These are phyloP conservation scores for Gillenia trifoliata DNA, from an alignment of 306 rosid species.

Conservation along the genomic window DNA sequence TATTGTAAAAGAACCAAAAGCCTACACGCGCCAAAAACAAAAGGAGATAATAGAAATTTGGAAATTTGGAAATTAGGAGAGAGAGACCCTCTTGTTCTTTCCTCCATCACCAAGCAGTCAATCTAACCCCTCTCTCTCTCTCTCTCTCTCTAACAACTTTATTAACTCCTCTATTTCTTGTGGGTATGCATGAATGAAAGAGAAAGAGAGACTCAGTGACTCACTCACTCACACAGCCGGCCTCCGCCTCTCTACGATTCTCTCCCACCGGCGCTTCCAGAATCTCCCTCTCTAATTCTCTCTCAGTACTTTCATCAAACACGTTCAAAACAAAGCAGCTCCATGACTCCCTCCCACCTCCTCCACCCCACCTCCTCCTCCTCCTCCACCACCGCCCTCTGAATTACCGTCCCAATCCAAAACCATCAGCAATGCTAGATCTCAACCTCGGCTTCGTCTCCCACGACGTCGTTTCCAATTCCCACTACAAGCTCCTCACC, in stretches of 20 bases:
- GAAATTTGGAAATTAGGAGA: too few species aligned
- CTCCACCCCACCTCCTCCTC: neutral
- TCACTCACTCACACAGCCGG: neutral
- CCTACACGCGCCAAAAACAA: neutral
- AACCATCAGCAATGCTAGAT: conserved; percentile 55
- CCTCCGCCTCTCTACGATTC: neutral
- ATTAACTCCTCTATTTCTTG: neutral
- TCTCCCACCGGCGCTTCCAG: neutral
- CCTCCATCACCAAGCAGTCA: conserved; percentile 10
- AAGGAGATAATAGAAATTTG: too few species aligned
- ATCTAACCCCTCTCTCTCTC: neutral
- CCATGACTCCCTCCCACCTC: neutral
- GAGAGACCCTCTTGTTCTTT: neutral
- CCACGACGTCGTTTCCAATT: conserved; percentile 22
- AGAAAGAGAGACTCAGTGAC: neutral
- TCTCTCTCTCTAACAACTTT: neutral
- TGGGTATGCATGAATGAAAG: conserved; percentile 27
- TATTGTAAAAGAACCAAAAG: neutral
- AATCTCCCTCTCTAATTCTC: neutral
- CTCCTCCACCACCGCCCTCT: neutral
- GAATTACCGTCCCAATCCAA: neutral
- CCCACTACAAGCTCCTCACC: conserved; percentile 28
- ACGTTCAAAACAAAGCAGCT: neutral
- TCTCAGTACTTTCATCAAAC: neutral
- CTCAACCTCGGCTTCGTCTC: conserved; percentile 60